Evolutionary conservation across 192 early-diverging fungal species (phyloP), one percentile per base, ranked within the genome.

Genomic region (Umbelopsis ramanniana): DNA sequence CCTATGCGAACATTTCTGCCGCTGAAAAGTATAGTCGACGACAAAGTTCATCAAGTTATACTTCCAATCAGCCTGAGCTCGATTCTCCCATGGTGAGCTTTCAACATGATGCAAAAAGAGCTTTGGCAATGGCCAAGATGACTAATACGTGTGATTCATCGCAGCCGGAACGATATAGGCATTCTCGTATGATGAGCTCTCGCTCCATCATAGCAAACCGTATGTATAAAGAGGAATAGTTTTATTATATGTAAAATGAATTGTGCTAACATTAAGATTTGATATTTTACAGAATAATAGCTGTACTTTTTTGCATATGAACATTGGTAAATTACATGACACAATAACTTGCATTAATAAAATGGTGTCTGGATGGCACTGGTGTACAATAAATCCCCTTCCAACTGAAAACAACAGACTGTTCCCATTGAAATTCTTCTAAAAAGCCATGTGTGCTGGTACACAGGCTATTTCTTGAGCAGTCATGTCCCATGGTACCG

Each of bases 401-500:
- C 11, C 6, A 43, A 43, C 40, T 12, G 40, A 43, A 50, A 5
- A 50, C 48, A 50, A 21, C 1, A 19, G 48, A 50, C 48, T 50
- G n/a, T 19, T n/a, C 5, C 19, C n/a, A 50, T 48, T n/a, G 19
- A 48, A 48, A 48, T 17, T 21, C n/a, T 50, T 50, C 63, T 67
- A 87, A 52, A 83, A 83, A 48, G 74, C 79, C 83, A 85, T 85
- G 46, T 77, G 81, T 0, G 79, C 66, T n/a, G 85, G 83, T 24
- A 81, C 67, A 48, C 79, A 66, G 43, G 82, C 47, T 46, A 79
- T 22, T 69, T 87, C 85, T 57, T 29, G 70, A 7, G 43, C 43
- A 19, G 70, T 75, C 85, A 87, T 87, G 68, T 87, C 85, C 83
- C 82, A 87, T 22, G 85, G 77, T 5, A 87, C 68, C 0, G 85